Evolutionary conservation across 345 rosid species (phyloP).

Genomic region (Salix purpurea): DNA sequence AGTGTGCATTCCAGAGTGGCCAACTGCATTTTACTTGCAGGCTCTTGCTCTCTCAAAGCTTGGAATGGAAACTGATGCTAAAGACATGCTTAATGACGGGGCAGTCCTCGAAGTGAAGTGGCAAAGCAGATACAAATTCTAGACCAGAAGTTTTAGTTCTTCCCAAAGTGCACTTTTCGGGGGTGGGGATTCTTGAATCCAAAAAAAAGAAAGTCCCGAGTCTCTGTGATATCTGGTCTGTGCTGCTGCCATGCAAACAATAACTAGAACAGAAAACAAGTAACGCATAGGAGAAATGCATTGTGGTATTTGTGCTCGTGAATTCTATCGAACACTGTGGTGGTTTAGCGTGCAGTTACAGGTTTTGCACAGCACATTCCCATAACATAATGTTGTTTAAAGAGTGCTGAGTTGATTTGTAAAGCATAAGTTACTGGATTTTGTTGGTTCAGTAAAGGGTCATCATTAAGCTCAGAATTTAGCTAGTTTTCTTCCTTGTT

Average conservation of each 20-base stretch:
- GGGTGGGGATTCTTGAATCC: too few relatives aligned
- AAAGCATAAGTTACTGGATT: too few relatives aligned
- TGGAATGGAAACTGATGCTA: slow-evolving; percentile 95
- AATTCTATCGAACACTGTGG: neutral
- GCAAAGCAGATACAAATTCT: slow-evolving; percentile 76
- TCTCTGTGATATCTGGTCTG: neutral
- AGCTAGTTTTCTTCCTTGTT: too few relatives aligned
- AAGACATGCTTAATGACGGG: slow-evolving; percentile 97
- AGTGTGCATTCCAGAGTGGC: slow-evolving; percentile 93
- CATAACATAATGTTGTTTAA: too few relatives aligned
- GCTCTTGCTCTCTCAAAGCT: slow-evolving; percentile 94
- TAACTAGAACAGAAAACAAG: neutral
- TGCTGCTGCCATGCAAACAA: neutral
- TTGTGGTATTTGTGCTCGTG: neutral
- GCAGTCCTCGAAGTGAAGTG: slow-evolving; percentile 81
- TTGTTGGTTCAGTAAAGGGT: too few relatives aligned
- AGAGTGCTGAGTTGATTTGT: too few relatives aligned
- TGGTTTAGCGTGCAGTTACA: neutral
- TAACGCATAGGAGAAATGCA: neutral
- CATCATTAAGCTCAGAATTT: too few relatives aligned
- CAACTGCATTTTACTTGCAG: slow-evolving; percentile 93
- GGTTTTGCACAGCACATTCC: too few relatives aligned
- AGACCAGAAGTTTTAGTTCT: neutral
- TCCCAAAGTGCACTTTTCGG: too few relatives aligned
- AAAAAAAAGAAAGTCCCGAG: neutral